These are phyloP conservation scores for Candida michaelii DNA, from an alignment of 805 yeast genomes.

Conservation along the genomic window DNA sequence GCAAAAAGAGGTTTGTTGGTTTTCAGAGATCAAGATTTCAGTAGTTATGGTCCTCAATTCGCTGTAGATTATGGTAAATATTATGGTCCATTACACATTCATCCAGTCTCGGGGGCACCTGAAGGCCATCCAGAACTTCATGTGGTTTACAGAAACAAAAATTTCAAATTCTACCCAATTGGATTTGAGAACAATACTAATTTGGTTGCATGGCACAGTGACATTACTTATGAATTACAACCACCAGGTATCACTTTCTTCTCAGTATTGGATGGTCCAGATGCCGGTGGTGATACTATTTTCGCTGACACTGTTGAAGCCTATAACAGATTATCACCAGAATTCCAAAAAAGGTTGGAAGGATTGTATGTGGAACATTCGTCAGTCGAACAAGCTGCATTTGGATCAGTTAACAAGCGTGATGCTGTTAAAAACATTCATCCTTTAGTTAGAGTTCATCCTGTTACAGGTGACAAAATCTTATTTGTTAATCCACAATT, in stretches of 20 bases:
- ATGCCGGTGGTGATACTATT: conserved; percentile 41
- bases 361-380: conserved; percentile 38
- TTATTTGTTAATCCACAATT: conserved; percentile 36
- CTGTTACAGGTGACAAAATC: conserved; percentile 37
- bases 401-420: conserved; percentile 33
- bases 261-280: conserved; percentile 37
- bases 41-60: conserved; percentile 33
- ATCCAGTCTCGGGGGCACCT: conserved; percentile 45
- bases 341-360: conserved; percentile 32
- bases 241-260: conserved; percentile 42
- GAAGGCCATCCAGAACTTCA: conserved; percentile 30
- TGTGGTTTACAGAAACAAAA: conserved; percentile 26
- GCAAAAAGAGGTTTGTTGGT: conserved; percentile 70
- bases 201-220: conserved; percentile 36
- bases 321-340: conserved; percentile 39
- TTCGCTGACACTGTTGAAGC: conserved; percentile 42
- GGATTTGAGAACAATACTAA: conserved; percentile 22
- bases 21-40: conserved; percentile 65
- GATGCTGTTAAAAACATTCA: conserved; percentile 37
- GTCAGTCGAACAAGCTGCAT: conserved; percentile 35
- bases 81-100: conserved; percentile 43
- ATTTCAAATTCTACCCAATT: conserved; percentile 14
- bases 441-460: conserved; percentile 40
- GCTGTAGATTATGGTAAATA: conserved; percentile 33
- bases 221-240: conserved; percentile 40